Evolutionary conservation across 2,329 filamentous ascomycete genomes (phyloP).

Genomic region (Stagonosporopsis rhizophila): DNA sequence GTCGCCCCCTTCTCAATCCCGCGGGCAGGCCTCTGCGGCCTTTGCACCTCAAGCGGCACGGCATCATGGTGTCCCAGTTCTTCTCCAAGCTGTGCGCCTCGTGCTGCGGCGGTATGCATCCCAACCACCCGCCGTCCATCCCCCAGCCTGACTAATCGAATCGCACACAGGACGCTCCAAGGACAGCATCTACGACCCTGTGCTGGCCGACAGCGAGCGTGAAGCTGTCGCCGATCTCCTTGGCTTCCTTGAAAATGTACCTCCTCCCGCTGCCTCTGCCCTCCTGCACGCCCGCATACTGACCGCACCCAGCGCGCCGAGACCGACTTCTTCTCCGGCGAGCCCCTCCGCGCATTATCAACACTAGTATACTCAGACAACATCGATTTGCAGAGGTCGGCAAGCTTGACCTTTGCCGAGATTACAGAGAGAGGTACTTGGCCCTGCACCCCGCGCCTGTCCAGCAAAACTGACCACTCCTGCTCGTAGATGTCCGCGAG

Average conservation of each 20-base stretch:
- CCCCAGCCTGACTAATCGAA: conserved; percentile 27
- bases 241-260: conserved; percentile 94
- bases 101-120: conserved; percentile 49
- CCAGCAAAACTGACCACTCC: conserved; percentile 24
- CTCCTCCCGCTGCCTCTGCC: conserved; percentile 11
- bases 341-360: conserved; percentile 90
- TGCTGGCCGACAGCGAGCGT: conserved; percentile 92
- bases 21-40: conserved; percentile 21
- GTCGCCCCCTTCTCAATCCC: conserved; percentile 16
- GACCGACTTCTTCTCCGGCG: conserved; percentile 97
- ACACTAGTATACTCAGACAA: conserved; percentile 99
- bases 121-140: conserved; percentile 1
- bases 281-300: conserved; percentile 31
- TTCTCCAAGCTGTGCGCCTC: conserved; percentile 47
- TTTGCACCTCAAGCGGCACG: conserved; percentile 29
- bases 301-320: conserved; percentile 75
- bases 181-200: conserved; percentile 60
- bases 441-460: conserved; percentile 5
- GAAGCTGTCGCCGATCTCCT: conserved; percentile 96
- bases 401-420: conserved; percentile 97
- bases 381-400: conserved; percentile 95
- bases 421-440: conserved; percentile 92
- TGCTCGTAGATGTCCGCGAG: conserved; percentile 86
- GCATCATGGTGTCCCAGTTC: conserved; percentile 46
- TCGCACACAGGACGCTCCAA: conserved; percentile 51